Base-by-base conservation (phyloP, 352 stramenopile genomes). In the Pythium volutum region DNA sequence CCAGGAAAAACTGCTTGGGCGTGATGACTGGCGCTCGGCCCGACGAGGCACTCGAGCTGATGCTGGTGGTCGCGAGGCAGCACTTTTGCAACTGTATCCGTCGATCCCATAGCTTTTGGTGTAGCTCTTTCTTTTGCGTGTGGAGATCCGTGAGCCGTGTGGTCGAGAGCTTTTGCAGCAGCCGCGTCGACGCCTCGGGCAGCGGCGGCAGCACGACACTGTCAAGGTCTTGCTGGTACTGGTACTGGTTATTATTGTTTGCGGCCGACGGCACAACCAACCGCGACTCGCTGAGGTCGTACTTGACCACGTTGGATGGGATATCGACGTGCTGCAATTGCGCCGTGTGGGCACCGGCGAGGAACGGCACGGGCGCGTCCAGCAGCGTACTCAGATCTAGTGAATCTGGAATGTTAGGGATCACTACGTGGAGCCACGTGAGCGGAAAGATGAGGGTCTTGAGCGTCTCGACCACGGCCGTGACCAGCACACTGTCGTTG, bases 371-470 rank as follows among this genome's bases (percentile, higher is more conserved):
- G 1, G 76, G 76, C 1, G 76, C 76, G 38, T 86, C 76, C 4
- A 86, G 66, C 2, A 86, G 58, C 46, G 74, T 86, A 18, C 55
- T 69, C 15, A 86, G 66, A 41, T 86, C 76, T 18, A 86, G 64
- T 26, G 65, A 70, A 49, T 81, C 74, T 0, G 76, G 76, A 27
- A 86, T 68, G 27, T 71, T 78, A 10, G 76, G 76, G 55, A 83
- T 74, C 55, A 77, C 76, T 11, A 86, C 76, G 49, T 86, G 76
- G 12, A 83, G 62, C 76, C 76, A 86, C 25, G 68, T 69, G 38
- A 86, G 55, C 11, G 76, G 76, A 42, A 80, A 80, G 22, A 76
- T 48, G 10, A 86, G 67, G 11, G 62, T 55, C 48, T 77, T 76
- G 41, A 82, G 45, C 25, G 76, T 75, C 51, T 82, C 74, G 0